A percentile compares a stretch with the other conserved stretches of the same genome.
Evolutionary conservation across 805 yeast genomes (phyloP).

Genomic region (Metschnikowia vanudenii): DNA sequence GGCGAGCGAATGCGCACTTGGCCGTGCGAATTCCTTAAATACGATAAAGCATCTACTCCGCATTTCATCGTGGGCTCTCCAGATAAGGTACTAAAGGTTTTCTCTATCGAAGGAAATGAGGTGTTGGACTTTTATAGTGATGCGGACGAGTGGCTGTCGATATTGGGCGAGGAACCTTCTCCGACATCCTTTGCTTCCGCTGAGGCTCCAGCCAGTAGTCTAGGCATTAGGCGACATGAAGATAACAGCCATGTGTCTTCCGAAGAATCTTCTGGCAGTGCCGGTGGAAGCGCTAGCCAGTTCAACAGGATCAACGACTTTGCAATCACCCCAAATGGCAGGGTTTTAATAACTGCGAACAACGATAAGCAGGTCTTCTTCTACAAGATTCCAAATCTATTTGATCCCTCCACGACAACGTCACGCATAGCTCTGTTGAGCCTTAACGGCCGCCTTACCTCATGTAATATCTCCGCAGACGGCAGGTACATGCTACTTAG

Average conservation of each 20-base stretch:
- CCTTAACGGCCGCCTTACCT: slow-evolving; percentile 60
- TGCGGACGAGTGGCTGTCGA: slow-evolving; percentile 26
- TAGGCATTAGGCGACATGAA: neutral
- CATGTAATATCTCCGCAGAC: slow-evolving; percentile 54
- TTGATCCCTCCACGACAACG: slow-evolving; percentile 33
- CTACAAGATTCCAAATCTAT: slow-evolving; percentile 47
- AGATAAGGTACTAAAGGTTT: slow-evolving; percentile 54
- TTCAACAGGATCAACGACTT: slow-evolving; percentile 63
- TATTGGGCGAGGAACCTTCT: slow-evolving; percentile 12
- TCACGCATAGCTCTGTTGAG: slow-evolving; percentile 44
- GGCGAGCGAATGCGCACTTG: slow-evolving; percentile 41
- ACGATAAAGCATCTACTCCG: slow-evolving; percentile 24
- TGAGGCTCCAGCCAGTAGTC: slow-evolving; percentile 1
- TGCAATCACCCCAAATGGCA: slow-evolving; percentile 64
- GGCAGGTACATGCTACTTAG: slow-evolving; percentile 61
- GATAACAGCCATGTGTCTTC: slow-evolving; percentile 2
- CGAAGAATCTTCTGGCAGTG: neutral
- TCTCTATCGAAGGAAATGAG: slow-evolving; percentile 38
- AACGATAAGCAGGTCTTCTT: slow-evolving; percentile 61
- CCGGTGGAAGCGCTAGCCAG: slow-evolving; percentile 12
- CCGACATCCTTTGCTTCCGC: slow-evolving; percentile 5
- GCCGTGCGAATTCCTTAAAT: slow-evolving; percentile 68
- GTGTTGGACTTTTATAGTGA: slow-evolving; percentile 44
- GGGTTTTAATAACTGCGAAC: slow-evolving; percentile 59
- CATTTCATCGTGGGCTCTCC: slow-evolving; percentile 74